Evolutionary conservation across 2,329 filamentous ascomycete genomes (phyloP).

Genomic region (Stagonosporopsis tanaceti): DNA sequence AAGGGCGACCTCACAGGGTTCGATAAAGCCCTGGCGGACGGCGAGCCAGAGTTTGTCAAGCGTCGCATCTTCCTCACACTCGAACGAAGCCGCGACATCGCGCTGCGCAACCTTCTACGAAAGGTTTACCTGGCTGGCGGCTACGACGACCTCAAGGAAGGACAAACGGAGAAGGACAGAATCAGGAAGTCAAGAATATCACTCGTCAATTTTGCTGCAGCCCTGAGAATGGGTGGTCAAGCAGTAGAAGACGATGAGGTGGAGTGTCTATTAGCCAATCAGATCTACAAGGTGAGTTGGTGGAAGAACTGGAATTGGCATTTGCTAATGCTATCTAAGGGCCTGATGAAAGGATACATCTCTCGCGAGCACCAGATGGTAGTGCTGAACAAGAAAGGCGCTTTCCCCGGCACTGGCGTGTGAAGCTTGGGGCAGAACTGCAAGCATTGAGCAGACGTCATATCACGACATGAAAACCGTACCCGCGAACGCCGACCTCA

Average conservation of each 20-base stretch:
- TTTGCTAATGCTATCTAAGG: conserved; percentile 60
- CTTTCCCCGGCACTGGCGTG: conserved; percentile 88
- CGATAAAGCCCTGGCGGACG: conserved; percentile 78
- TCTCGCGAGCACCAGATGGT: conserved; percentile 88
- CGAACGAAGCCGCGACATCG: conserved; percentile 89
- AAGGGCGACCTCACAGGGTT: conserved; percentile 84
- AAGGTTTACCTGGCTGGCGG: conserved; percentile 90
- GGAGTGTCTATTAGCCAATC: conserved; percentile 91
- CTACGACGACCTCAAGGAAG: conserved; percentile 76
- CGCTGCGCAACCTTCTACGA: conserved; percentile 86
- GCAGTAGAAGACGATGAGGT: conserved; percentile 87
- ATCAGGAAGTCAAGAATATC: conserved; percentile 77
- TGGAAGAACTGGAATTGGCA: neutral
- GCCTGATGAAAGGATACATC: conserved; percentile 98
- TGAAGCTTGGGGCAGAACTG: conserved; percentile 35
- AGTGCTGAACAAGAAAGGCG: conserved; percentile 89
- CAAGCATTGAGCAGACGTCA: neutral
- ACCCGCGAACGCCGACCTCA: neutral
- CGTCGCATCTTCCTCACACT: conserved; percentile 93
- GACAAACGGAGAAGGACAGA: conserved; percentile 67
- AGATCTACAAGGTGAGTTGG: conserved; percentile 90
- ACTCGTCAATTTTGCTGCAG: conserved; percentile 83
- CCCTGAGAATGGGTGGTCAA: conserved; percentile 75
- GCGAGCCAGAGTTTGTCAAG: conserved; percentile 92
- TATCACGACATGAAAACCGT: neutral